Evolutionary conservation across 768 basidiomycete genomes (phyloP).

Genomic region (Lactarius quietus): DNA sequence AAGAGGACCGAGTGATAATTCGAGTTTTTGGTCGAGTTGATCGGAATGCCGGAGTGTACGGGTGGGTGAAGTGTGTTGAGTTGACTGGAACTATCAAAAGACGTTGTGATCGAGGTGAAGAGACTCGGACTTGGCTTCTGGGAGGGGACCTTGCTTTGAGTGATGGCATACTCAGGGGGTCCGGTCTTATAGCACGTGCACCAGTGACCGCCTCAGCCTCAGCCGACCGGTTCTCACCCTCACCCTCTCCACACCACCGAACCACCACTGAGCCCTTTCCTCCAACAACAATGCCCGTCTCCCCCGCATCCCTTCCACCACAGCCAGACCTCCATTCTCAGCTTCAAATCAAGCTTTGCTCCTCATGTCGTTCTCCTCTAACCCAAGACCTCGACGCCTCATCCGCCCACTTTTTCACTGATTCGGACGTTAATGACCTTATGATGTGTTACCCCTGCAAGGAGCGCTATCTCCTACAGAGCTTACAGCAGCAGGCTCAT

Average conservation of each 20-base stretch:
- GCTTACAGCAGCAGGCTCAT: slow-evolving; percentile 14
- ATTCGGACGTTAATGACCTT: slow-evolving; percentile 22
- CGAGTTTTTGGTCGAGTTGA: background rate
- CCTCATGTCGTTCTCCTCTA: slow-evolving; percentile 24
- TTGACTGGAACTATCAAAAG: background rate
- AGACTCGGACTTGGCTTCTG: background rate
- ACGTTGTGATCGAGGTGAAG: background rate
- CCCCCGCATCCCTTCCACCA: slow-evolving; percentile 10
- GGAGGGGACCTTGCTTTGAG: no score
- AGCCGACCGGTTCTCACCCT: slow-evolving; percentile 3
- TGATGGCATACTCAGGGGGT: no score
- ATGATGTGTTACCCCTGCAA: slow-evolving; percentile 23
- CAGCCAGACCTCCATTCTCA: slow-evolving; percentile 19
- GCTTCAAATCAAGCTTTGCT: slow-evolving; percentile 24
- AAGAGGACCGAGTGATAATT: no score
- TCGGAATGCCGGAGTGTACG: background rate
- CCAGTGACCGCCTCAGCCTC: background rate
- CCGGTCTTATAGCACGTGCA: slow-evolving; percentile 17
- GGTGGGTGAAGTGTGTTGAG: background rate
- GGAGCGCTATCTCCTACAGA: slow-evolving; percentile 16
- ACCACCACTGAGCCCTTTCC: background rate
- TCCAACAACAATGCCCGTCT: slow-evolving; percentile 18
- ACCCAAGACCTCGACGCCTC: slow-evolving; percentile 22
- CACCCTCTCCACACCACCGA: slow-evolving; percentile 3
- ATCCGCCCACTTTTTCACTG: slow-evolving; percentile 13